Evolutionary conservation across 2,329 filamentous ascomycete genomes (phyloP).

Genomic region (Alternaria sp.): DNA sequence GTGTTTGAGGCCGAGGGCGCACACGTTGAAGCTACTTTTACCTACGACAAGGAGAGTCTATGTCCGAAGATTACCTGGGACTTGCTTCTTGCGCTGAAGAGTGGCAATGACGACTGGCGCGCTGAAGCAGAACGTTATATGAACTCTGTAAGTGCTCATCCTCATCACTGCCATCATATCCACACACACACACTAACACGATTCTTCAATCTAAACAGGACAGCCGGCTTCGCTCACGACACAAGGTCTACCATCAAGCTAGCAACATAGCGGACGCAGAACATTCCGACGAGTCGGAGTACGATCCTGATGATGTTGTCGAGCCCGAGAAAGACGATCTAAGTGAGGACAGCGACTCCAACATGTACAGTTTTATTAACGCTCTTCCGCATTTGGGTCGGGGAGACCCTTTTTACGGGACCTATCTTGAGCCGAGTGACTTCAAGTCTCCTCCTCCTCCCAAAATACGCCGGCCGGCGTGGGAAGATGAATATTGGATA

Average conservation of each 20-base stretch:
- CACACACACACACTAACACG: neutral
- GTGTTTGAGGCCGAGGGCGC: neutral
- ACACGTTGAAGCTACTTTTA: neutral
- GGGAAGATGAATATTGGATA: no score
- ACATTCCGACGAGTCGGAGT: neutral
- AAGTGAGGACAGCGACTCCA: neutral
- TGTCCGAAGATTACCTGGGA: neutral
- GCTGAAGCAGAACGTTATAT: neutral
- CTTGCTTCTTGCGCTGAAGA: neutral
- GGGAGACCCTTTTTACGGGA: neutral
- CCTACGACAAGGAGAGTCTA: neutral
- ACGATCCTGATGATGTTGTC: neutral
- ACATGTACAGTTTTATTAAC: neutral
- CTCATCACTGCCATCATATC: no score
- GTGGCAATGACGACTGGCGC: neutral
- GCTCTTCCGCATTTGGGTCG: neutral
- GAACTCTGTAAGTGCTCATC: neutral
- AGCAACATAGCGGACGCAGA: neutral
- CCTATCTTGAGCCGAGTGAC: neutral
- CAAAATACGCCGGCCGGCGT: neutral
- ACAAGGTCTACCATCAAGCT: neutral
- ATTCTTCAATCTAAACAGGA: neutral
- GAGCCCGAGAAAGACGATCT: neutral
- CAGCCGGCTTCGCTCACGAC: neutral
- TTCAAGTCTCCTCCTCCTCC: neutral